Percentiles rank a stretch among this genome's conserved stretches.
Evolutionary conservation across 257 asterid genomes (phyloP).

Genomic region (Anisodus tanguticus): DNA sequence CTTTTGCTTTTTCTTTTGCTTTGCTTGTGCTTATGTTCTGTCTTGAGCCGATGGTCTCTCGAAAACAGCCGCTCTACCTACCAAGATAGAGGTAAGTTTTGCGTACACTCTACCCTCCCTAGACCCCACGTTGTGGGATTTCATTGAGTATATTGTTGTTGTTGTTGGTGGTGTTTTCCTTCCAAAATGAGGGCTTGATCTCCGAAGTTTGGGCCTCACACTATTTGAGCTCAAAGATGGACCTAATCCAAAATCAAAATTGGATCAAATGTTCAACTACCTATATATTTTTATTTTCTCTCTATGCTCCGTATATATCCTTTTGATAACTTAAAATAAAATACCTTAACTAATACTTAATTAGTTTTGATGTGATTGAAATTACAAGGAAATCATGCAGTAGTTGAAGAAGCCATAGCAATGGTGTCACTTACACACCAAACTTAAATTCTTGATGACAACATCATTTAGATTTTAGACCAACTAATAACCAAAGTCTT

Average conservation of each 20-base stretch:
- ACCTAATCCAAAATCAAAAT: background rate
- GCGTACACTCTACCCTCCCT: too few relatives aligned
- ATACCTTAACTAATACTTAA: background rate
- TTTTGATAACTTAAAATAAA: conserved; percentile 19
- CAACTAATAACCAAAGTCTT: conserved; percentile 27
- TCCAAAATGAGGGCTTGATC: too few relatives aligned
- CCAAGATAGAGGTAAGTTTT: too few relatives aligned
- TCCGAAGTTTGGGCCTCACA: background rate
- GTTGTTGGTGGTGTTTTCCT: too few relatives aligned
- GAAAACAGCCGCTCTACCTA: too few relatives aligned
- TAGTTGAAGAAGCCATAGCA: background rate
- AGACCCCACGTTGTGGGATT: too few relatives aligned
- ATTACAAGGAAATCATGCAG: background rate
- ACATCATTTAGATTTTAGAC: background rate
- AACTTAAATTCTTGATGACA: conserved; percentile 3
- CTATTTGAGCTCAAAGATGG: background rate
- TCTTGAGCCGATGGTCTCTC: too few relatives aligned
- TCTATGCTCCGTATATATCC: background rate
- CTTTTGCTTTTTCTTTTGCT: too few relatives aligned
- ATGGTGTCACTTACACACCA: background rate
- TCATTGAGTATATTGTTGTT: too few relatives aligned
- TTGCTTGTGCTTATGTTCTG: too few relatives aligned
- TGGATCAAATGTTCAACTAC: conserved; percentile 3
- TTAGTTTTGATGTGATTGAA: conserved; percentile 7
- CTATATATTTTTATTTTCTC: background rate